Evolutionary conservation across 495 filamentous ascomycete genomes (phyloP).

Genomic region (Entonaema liquescens): DNA sequence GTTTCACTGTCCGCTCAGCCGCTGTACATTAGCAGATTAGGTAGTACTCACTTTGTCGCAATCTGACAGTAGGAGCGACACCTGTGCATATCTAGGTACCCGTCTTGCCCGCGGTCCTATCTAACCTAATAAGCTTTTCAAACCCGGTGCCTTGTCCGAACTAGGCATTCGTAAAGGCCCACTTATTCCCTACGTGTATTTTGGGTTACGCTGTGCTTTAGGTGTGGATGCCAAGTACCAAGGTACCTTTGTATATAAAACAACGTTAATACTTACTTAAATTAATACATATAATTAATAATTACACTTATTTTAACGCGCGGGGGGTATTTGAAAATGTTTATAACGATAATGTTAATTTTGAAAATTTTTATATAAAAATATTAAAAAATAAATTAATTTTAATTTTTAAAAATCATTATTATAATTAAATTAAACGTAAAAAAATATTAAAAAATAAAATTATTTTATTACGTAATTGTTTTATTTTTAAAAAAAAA

Average conservation of each 20-base stretch:
- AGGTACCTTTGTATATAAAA: neutral
- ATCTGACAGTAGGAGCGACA: conserved; percentile 21
- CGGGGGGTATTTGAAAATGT: no score
- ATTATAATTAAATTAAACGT: no score
- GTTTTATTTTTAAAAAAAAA: no score
- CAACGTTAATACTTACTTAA: no score
- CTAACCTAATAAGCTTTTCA: conserved; percentile 34
- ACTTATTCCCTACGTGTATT: conserved; percentile 12
- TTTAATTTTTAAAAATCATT: no score
- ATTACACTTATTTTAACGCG: no score
- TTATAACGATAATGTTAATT: no score
- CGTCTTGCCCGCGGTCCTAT: conserved; percentile 3
- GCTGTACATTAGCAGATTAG: conserved; percentile 4
- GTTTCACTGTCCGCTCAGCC: conserved; percentile 14
- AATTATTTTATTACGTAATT: no score
- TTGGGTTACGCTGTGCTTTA: conserved; percentile 4
- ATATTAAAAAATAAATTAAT: no score
- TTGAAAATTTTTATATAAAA: no score
- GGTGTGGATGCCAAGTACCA: neutral
- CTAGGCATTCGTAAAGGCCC: neutral
- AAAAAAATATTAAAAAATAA: no score
- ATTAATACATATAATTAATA: no score
- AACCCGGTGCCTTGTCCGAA: conserved; percentile 27
- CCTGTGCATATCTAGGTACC: neutral
- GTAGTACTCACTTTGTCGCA: conserved; percentile 15